Evolutionary conservation across 106 monocot species (phyloP).

Genomic region (Dendrobium huoshanense): DNA sequence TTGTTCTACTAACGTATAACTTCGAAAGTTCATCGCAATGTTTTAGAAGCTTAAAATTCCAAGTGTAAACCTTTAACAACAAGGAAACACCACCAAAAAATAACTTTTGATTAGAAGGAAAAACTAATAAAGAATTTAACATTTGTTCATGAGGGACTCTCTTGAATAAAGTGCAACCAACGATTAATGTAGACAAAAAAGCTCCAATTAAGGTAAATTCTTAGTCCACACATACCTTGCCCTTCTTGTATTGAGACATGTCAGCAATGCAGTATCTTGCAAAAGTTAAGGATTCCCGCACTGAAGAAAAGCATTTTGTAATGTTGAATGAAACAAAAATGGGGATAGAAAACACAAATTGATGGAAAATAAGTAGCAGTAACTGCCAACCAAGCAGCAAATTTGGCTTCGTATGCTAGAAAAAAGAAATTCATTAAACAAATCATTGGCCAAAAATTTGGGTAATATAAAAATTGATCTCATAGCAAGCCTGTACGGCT

Average conservation of each 20-base stretch:
- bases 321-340: not conserved
- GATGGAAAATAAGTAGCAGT: not conserved
- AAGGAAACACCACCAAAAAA: not conserved
- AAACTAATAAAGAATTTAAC: not conserved
- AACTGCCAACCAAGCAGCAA: not conserved
- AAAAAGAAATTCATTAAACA: not conserved
- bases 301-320: not conserved
- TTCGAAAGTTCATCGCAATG: not conserved
- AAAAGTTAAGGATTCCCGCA: conserved; percentile 36
- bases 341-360: not conserved
- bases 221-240: conserved; percentile 47
- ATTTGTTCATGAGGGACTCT: not conserved
- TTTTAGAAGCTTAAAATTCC: not conserved
- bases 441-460: not conserved
- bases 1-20: not conserved
- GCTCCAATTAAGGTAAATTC: not conserved
- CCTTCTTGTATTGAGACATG: conserved; percentile 92
- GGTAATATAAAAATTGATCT: not conserved
- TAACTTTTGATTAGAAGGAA: not conserved
- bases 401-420: not conserved
- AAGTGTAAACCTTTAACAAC: not conserved
- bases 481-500: not conserved
- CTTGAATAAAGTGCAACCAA: not conserved
- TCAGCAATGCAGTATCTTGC: conserved; percentile 98
- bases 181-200: not conserved